phyloP scores from a whole-genome alignment of 108 stramenopile genomes.

The Conticribra weissflogii region DNA sequence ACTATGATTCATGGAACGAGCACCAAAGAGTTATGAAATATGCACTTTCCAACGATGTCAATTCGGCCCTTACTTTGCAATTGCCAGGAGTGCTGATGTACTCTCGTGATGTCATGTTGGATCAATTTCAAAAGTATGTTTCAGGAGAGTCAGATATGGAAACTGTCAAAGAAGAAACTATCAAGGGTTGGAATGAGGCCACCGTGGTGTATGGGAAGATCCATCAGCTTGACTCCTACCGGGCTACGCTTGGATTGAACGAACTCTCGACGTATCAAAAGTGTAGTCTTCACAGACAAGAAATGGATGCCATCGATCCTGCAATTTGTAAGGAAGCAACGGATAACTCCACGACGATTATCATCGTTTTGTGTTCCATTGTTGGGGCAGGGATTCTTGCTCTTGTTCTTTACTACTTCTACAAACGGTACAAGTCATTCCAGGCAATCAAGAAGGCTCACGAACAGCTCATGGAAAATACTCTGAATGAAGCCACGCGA shows the following conservation, averaged over 20 bases:
- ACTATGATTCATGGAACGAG: slow-evolving; percentile 24
- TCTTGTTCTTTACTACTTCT: neutral
- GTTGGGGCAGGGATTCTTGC: slow-evolving; percentile 1
- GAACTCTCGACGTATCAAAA: slow-evolving; percentile 19
- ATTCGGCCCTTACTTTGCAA: slow-evolving; percentile 37
- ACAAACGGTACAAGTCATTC: slow-evolving; percentile 12
- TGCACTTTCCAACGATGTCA: slow-evolving; percentile 37
- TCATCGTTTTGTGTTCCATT: slow-evolving; percentile 11
- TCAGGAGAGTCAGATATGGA: slow-evolving; percentile 30
- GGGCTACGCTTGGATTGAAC: slow-evolving; percentile 37
- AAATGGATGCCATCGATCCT: slow-evolving; percentile 42
- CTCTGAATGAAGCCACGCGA: slow-evolving; percentile 34
- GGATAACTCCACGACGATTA: slow-evolving; percentile 7
- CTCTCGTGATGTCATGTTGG: slow-evolving; percentile 40
- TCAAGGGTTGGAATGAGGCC: slow-evolving; percentile 38
- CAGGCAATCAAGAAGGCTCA: slow-evolving; percentile 1
- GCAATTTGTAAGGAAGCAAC: slow-evolving; percentile 23
- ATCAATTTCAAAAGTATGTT: slow-evolving; percentile 26
- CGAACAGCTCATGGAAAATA: slow-evolving; percentile 45
- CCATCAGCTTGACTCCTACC: slow-evolving; percentile 32
- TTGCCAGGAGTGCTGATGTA: slow-evolving; percentile 43
- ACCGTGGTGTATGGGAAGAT: slow-evolving; percentile 24
- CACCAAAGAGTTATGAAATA: slow-evolving; percentile 25
- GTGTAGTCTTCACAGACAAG: slow-evolving; percentile 34
- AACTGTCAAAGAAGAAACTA: slow-evolving; percentile 8